These are phyloP conservation scores for Solanum hybrid DNA, from an alignment of 305 asterid genomes.

Conservation along the genomic window DNA sequence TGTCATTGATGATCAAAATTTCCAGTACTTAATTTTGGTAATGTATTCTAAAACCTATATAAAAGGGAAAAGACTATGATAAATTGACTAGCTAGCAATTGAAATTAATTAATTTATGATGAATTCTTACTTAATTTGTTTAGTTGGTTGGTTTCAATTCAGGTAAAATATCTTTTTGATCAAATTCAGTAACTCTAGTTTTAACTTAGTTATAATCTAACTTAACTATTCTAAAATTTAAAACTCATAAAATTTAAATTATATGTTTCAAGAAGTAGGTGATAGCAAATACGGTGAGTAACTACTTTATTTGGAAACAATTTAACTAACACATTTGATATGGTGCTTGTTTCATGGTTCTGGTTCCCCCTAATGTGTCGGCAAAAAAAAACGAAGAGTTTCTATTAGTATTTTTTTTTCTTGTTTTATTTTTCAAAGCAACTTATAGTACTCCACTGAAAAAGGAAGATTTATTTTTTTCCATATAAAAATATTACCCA, in stretches of 20 bases:
- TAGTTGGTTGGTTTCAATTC: not conserved
- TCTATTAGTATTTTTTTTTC: not conserved
- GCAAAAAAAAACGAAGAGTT: not conserved
- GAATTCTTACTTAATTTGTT: not conserved
- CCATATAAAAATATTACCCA: not conserved
- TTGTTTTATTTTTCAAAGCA: not conserved
- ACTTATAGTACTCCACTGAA: not conserved
- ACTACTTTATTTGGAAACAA: not conserved
- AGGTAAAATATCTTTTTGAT: not conserved
- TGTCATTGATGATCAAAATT: not conserved
- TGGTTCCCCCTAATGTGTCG: constrained; percentile 4
- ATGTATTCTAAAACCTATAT: not conserved
- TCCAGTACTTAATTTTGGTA: not conserved
- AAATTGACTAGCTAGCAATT: not conserved
- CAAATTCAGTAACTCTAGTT: not conserved
- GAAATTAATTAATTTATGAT: not conserved
- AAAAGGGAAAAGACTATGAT: not conserved
- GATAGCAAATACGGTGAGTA: not conserved
- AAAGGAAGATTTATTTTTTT: not conserved
- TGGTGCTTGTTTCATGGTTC: not conserved
- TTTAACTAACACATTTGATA: not conserved
- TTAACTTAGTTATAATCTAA: not conserved
- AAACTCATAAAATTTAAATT: not conserved
- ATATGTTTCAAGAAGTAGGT: not conserved
- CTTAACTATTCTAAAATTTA: not conserved